Base-by-base conservation (phyloP, 2,329 filamentous ascomycete species). In the Tolypocladium ophioglossoides region DNA sequence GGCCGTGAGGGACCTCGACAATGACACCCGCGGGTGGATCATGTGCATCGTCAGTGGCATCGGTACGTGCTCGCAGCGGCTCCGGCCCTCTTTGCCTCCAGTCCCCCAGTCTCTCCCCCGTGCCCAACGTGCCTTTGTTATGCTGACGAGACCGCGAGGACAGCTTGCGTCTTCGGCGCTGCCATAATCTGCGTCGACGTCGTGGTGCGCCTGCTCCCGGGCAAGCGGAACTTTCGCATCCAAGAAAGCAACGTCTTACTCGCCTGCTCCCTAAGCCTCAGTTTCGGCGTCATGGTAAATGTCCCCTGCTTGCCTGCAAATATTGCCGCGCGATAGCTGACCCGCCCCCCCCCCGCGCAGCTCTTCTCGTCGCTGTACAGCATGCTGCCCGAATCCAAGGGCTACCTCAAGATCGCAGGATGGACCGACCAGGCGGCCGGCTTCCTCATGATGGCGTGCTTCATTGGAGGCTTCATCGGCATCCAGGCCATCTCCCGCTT, bases 201-300 rank as follows among this genome's bases (percentile, higher is more conserved):
- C 40, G 64, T 95, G 53, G 76, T 95, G 51, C 84, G 85, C 55
- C 77, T 79, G 52, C 75, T 96, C 51, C 87, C 89, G 4, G 82
- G 86, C 52, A 84, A 86, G 70, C 82, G 78, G 63, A 78, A 85
- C 66, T 99, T 97, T 69, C 82, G 84, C 62, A 95, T 99, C 61
- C 84, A 95, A 66, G 87, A 95, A 58, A 96, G 89, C 72, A 92
- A 89, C 73, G 77, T 77, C 24, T 99, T 99, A 67, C 78, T 96
- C 5, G 91, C 91, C 1, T 84, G 85, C 24, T 96, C 92, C 0
- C 73, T 97, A 57, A 96, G 91, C 70, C 73, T 99, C 59, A 96
- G 91, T 68, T 96, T 96, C 61, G 92, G 94, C 46, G 91, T 97
- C 48, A 95, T 99, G 91, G 91, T 96, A 70, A 60, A 82, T 32